Percentiles rank a stretch among this genome's conserved stretches.
Evolutionary conservation across 2,329 filamentous ascomycete species (phyloP).

Genomic region (Fonsecaea multimorphosa): DNA sequence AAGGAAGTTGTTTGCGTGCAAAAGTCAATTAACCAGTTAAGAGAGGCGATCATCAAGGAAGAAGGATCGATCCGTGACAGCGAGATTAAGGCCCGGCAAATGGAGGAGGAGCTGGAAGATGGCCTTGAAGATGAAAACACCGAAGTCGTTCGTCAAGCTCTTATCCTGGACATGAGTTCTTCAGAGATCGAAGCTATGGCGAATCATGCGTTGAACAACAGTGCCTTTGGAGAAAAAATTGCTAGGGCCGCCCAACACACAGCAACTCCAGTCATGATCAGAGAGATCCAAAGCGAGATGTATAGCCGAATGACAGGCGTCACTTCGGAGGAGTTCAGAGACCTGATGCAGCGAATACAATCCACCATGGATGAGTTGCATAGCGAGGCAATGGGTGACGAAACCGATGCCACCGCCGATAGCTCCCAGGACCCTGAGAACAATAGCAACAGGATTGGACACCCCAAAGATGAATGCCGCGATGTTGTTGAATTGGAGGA

Average conservation of each 20-base stretch:
- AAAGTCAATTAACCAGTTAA: background rate
- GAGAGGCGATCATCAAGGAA: background rate
- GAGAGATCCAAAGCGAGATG: constrained; percentile 13
- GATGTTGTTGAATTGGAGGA: background rate
- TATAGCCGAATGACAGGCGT: constrained; percentile 4
- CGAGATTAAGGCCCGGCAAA: background rate
- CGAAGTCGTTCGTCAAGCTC: constrained; percentile 5
- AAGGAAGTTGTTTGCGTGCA: background rate
- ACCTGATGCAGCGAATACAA: background rate
- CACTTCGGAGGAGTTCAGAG: background rate
- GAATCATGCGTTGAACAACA: background rate
- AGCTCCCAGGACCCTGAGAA: background rate
- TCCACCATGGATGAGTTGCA: background rate
- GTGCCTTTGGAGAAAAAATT: background rate
- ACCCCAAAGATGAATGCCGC: background rate
- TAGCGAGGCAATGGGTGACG: background rate
- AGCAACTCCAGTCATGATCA: constrained; percentile 7
- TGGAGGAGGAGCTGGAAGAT: background rate
- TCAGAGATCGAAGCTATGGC: constrained; percentile 7
- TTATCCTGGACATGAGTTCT: constrained; percentile 3
- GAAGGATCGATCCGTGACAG: background rate
- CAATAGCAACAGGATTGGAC: background rate
- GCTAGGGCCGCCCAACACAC: background rate
- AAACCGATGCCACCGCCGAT: background rate
- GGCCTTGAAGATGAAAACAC: background rate